Base-by-base conservation (phyloP, 1,284 basidiomycete species). In the Tilletia caries region DNA sequence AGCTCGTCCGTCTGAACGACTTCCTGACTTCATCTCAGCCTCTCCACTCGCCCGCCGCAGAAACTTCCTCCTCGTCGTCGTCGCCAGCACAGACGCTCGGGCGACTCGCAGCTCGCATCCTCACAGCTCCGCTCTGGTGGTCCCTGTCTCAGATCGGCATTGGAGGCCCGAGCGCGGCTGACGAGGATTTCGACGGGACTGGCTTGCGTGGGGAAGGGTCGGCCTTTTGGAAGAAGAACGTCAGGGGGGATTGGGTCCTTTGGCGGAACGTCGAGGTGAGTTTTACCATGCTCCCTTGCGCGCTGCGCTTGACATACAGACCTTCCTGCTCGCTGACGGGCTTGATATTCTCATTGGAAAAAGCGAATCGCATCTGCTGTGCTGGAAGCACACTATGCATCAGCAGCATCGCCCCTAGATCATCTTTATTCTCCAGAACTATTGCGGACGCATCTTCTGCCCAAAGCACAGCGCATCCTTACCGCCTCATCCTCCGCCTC, bases 81-180 rank as follows among this genome's bases (percentile, higher is more conserved):
- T 18, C 58, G 29, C 18, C 58, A n/a, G 58, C 58, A 3, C 58
- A 33, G 34, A 62, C 58, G 20, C 33, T 62, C 15, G 58, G 32
- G 2, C 32, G 58, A 18, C 6, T 62, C 20, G 58, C 58, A 37
- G 32, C 33, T 5, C 58, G 33, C 20, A 37, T 62, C 29, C 33
- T 62, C 6, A 23, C 32, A 20, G 58, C 58, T 12, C 58, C 58
- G 20, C n/a, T 62, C 10, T 62, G 58, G 58, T 94, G 92, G 91
- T 89, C 89, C 1, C 86, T 94, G 43, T 88, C 90, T 66, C 91
- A 92, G 74, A 84, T 92, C 43, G 91, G 89, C 37, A 85, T 93
- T 0, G 88, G 91, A 13, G 87, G 86, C 3, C 86, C 88, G 43
- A 88, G 89, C 46, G 88, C 88, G 34, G 83, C 82, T 4, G 83